Percentiles rank a stretch among this genome's conserved stretches.
Evolutionary conservation across 2,329 filamentous ascomycete species (phyloP).

Genomic region (Diaporthe sp.): DNA sequence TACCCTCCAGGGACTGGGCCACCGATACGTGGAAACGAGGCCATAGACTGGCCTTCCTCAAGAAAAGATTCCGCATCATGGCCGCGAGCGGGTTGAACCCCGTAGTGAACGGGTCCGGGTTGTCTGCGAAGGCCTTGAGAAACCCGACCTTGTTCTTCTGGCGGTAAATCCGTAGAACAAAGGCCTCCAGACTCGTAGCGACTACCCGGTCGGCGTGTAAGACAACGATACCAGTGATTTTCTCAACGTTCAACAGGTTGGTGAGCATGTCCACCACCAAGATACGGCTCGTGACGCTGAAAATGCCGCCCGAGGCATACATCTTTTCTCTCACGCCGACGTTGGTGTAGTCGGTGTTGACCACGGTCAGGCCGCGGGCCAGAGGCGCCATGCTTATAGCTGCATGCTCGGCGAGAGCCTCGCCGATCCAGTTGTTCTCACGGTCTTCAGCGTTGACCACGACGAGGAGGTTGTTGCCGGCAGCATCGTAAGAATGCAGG

Average conservation of each 20-base stretch:
- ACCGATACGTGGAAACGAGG: slow-evolving; percentile 94
- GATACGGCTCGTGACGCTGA: slow-evolving; percentile 96
- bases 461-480: slow-evolving; percentile 91
- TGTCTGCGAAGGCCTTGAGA: slow-evolving; percentile 95
- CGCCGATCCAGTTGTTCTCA: slow-evolving; percentile 97
- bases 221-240: slow-evolving; percentile 86
- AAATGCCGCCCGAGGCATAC: slow-evolving; percentile 89
- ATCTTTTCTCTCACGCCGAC: slow-evolving; percentile 90
- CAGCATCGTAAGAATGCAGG: slow-evolving; percentile 95
- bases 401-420: slow-evolving; percentile 94
- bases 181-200: slow-evolving; percentile 91
- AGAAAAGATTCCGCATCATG: slow-evolving; percentile 92
- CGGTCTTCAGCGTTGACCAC: slow-evolving; percentile 90
- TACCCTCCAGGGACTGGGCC: slow-evolving; percentile 88
- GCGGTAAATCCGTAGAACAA: slow-evolving; percentile 92
- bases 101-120: slow-evolving; percentile 87
- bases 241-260: slow-evolving; percentile 82
- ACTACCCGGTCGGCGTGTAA: slow-evolving; percentile 89
- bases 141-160: slow-evolving; percentile 96
- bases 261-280: slow-evolving; percentile 93
- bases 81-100: slow-evolving; percentile 89
- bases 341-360: slow-evolving; percentile 94
- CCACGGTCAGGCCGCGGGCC: slow-evolving; percentile 86
- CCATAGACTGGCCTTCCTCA: slow-evolving; percentile 90
- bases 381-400: slow-evolving; percentile 85